phyloP scores from a whole-genome alignment of 805 yeast genomes.

The Pichia eremophila region DNA sequence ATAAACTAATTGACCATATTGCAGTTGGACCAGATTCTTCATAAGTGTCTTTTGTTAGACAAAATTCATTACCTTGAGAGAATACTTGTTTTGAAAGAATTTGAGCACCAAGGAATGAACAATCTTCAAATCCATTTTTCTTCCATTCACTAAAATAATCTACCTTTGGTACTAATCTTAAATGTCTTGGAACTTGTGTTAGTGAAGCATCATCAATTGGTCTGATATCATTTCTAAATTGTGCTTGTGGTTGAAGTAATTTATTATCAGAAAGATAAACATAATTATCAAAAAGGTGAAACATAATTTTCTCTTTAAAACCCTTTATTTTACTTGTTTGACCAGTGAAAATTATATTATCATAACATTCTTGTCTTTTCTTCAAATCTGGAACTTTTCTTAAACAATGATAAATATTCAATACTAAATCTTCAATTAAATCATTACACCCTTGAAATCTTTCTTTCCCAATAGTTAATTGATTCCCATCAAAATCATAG shows the following conservation, averaged over 20 bases:
- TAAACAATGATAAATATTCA: constrained; percentile 43
- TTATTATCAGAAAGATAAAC: constrained; percentile 16
- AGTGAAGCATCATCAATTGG: constrained; percentile 20
- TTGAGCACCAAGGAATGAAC: constrained; percentile 77
- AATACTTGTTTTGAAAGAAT: constrained; percentile 81
- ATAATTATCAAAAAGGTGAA: constrained; percentile 32
- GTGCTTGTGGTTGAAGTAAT: constrained; percentile 14
- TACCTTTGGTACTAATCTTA: constrained; percentile 62
- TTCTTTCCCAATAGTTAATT: constrained; percentile 74
- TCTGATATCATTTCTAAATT: constrained; percentile 24
- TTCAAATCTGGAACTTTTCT: constrained; percentile 49
- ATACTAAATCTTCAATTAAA: constrained; percentile 47
- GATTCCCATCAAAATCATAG: constrained; percentile 46
- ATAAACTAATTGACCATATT: constrained; percentile 46
- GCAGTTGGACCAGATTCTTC: constrained; percentile 74
- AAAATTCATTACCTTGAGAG: constrained; percentile 57
- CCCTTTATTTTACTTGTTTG: constrained; percentile 71
- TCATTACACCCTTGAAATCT: constrained; percentile 72
- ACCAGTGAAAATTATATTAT: constrained; percentile 72
- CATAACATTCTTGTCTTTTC: constrained; percentile 76
- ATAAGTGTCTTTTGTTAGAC: constrained; percentile 60
- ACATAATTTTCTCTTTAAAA: constrained; percentile 58
- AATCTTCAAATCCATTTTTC: constrained; percentile 64
- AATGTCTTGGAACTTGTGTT: constrained; percentile 71
- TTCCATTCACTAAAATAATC: constrained; percentile 97